Evolutionary conservation across 169 alveolate genomes (phyloP).

Genomic region (Nephromyces sp.): DNA sequence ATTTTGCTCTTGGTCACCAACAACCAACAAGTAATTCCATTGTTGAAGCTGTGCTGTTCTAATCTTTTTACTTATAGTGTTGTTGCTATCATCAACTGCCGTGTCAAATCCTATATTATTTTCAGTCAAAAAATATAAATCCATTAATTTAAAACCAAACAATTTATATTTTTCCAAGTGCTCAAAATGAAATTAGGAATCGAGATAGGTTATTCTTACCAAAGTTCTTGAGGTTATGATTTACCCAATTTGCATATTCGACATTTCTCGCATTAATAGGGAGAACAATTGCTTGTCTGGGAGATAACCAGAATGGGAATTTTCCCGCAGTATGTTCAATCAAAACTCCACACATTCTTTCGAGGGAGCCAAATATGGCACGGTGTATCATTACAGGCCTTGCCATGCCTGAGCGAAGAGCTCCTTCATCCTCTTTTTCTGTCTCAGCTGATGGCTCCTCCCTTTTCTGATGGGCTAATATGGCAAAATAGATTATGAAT

Average conservation of each 20-base stretch:
- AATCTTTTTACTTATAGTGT: conserved; percentile 87
- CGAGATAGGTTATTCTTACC: conserved; percentile 21
- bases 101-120: conserved; percentile 75
- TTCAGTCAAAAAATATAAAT: background rate
- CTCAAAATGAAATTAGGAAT: too few species aligned
- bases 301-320: conserved; percentile 98
- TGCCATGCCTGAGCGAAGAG: conserved; percentile 66
- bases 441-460: conserved; percentile 6
- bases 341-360: conserved; percentile 57
- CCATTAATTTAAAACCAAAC: too few species aligned
- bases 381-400: conserved; percentile 98
- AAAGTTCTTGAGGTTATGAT: conserved; percentile 49
- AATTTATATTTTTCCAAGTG: too few species aligned
- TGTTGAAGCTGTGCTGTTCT: conserved; percentile 88
- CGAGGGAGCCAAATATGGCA: conserved; percentile 88
- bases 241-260: conserved; percentile 74
- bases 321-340: conserved; percentile 94
- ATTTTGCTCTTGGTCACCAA: conserved; percentile 90
- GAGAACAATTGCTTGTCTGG: conserved; percentile 86
- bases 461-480: conserved; percentile 11
- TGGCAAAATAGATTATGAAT: too few species aligned
- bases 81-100: conserved; percentile 74
- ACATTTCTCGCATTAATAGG: conserved; percentile 82
- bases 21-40: conserved; percentile 85
- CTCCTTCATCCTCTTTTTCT: conserved; percentile 7